Base-by-base conservation (phyloP, 495 filamentous ascomycete genomes). In the Aspergillus ostianus region DNA sequence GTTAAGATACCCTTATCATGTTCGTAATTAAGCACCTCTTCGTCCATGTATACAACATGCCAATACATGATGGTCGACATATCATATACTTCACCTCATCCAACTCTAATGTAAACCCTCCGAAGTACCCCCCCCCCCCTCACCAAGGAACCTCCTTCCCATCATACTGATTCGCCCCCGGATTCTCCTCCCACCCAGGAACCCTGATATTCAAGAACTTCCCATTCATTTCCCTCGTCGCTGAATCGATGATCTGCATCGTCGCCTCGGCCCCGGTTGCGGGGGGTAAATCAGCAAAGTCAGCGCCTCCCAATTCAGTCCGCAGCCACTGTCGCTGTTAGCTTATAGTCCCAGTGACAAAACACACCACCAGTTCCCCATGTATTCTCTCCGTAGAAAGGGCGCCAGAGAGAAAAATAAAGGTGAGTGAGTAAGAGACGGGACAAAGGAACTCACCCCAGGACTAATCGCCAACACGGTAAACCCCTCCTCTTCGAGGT, bases 251-350 rank as follows among this genome's bases (percentile, higher is more conserved):
- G n/a, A 78, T 76, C n/a, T 78, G 68, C 26, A 80, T n/a, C 12
- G 72, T 69, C 10, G 77, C 77, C 41, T 74, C 73, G 2, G 74
- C 79, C 6, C 80, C 80, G 6, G 58, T 63, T 19, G 78, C 76
- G 3, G 73, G 67, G 0, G 72, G 60, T 15, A 84, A 68, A 67
- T 84, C 79, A 13, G 81, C 80, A 13, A 65, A 45, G 8, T 56
- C 47, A 10, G 73, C 69, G 15, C 74, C 69, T 13, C 79, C 80
- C 18, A 80, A 68, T 36, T 83, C 80, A 8, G 80, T 83, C 56
- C 74, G 72, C 5, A 83, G 57, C 80, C 80, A 83, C 77, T 82
- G 53, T 19, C 27, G 15, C 60, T 3, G 49, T 66, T 62, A 62
- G 62, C 53, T 21, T 12, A 3, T 15, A 1, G 20, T 5, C 29